Conservation (phyloP, 371 early-diverging fungal species). For the Thermomucor indicae-seudaticae region DNA sequence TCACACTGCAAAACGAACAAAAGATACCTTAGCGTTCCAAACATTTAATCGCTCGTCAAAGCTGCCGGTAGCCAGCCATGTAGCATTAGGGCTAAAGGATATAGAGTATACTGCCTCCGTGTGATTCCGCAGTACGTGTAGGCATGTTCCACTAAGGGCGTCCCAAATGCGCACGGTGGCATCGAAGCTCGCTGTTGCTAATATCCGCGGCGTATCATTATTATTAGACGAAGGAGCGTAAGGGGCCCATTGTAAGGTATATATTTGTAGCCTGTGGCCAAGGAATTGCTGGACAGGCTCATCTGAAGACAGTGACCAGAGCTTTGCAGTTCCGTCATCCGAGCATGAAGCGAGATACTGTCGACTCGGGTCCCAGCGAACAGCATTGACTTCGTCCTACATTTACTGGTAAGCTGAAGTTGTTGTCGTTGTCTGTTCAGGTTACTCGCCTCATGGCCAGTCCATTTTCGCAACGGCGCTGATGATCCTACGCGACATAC, state of each 20-base stretch:
- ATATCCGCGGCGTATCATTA: slow-evolving; percentile 39
- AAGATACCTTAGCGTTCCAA: slow-evolving; percentile 78
- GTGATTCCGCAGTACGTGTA: slow-evolving; percentile 76
- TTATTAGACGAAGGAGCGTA: slow-evolving; percentile 1
- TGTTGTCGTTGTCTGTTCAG: background rate
- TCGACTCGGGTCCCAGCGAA: slow-evolving; percentile 84
- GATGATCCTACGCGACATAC: slow-evolving; percentile 73
- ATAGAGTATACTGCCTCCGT: slow-evolving; percentile 80
- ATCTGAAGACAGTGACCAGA: slow-evolving; percentile 41
- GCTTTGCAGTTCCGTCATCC: slow-evolving; percentile 87
- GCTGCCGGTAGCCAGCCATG: slow-evolving; percentile 81
- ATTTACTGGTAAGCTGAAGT: background rate
- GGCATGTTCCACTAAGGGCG: slow-evolving; percentile 60
- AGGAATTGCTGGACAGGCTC: slow-evolving; percentile 54
- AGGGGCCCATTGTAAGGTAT: slow-evolving; percentile 76
- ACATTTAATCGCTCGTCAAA: slow-evolving; percentile 80
- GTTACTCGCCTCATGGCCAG: slow-evolving; percentile 62
- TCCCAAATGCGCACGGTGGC: slow-evolving; percentile 91
- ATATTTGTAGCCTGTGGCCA: slow-evolving; percentile 78
- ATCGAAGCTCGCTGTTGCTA: slow-evolving; percentile 89
- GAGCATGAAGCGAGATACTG: slow-evolving; percentile 86
- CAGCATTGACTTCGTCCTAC: slow-evolving; percentile 80
- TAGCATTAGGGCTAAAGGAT: slow-evolving; percentile 83
- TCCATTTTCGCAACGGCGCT: slow-evolving; percentile 64
- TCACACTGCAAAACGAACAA: background rate